These are phyloP conservation scores for Ogataea corticis DNA, from an alignment of 805 yeast species.

Conservation along the genomic window DNA sequence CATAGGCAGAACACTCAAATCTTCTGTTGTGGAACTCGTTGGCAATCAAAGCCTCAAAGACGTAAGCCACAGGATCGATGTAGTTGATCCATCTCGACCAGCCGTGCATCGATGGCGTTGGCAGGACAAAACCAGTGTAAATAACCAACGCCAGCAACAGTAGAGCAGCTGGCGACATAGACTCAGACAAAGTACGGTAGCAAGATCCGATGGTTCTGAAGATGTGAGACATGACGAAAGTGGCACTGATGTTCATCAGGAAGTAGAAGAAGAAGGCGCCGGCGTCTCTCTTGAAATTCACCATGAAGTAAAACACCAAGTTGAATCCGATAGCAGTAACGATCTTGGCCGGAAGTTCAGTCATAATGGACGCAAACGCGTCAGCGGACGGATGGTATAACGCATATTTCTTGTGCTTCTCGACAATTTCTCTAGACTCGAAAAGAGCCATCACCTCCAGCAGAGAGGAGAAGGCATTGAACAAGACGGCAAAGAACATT, in stretches of 20 bases:
- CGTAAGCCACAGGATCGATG: slow-evolving; percentile 54
- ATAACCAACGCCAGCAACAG: slow-evolving; percentile 47
- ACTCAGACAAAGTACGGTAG: slow-evolving; percentile 46
- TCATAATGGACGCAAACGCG: slow-evolving; percentile 52
- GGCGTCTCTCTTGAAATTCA: slow-evolving; percentile 48
- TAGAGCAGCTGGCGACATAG: slow-evolving; percentile 58
- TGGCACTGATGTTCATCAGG: slow-evolving; percentile 41
- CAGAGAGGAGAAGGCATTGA: slow-evolving; percentile 59
- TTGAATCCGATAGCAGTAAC: slow-evolving; percentile 46
- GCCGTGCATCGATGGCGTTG: slow-evolving; percentile 53
- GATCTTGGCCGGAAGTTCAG: slow-evolving; percentile 51
- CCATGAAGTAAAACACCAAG: slow-evolving; percentile 50
- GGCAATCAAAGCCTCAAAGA: slow-evolving; percentile 57
- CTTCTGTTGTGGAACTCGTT: slow-evolving; percentile 53
- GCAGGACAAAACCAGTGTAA: slow-evolving; percentile 58
- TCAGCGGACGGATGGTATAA: slow-evolving; percentile 60
- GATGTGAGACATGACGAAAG: slow-evolving; percentile 53
- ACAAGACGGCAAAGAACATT: slow-evolving; percentile 62
- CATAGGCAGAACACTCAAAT: slow-evolving; percentile 46
- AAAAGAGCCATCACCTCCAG: slow-evolving; percentile 55
- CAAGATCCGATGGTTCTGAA: slow-evolving; percentile 53
- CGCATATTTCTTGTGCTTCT: slow-evolving; percentile 56
- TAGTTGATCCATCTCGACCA: slow-evolving; percentile 67
- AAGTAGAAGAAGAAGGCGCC: slow-evolving; percentile 56
- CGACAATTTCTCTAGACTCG: slow-evolving; percentile 55